Base-by-base conservation (phyloP, 192 early-diverging fungal species). In the Nowakowskiella sp. region DNA sequence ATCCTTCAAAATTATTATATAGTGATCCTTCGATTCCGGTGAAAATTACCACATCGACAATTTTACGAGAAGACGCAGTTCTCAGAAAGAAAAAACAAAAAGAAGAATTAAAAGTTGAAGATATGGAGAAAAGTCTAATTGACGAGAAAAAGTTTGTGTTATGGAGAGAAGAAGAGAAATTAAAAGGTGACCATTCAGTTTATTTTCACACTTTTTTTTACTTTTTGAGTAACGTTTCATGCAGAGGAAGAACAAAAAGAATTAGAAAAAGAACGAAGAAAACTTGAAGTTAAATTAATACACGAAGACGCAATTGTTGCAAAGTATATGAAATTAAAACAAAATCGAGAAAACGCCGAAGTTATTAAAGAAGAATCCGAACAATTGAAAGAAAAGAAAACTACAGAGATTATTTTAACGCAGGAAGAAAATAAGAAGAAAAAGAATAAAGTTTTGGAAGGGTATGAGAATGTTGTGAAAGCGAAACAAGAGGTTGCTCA, bases 301-400 rank as follows among this genome's bases (percentile, higher is more conserved):
- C 77, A 76, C 42, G 77, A 79, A 67, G 73, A 79, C 0, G 60
- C 71, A 6, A 62, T 60, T 25, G 52, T 60, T 19, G 69, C 77
- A 5, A 65, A 61, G 21, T 58, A 70, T 43, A 71, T 67, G 8
- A 60, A 66, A 27, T 23, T 67, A 3, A 56, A 58, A 28, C 62
- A 72, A 31, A 79, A 79, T 49, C 64, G 64, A 29, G 65, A 71
- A 47, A 64, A 58, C 0, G 66, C 54, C 6, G 51, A 46, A 13
- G 67, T n/a, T n/a, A n/a, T n/a, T n/a, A n/a, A n/a, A n/a, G n/a
- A n/a, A n/a, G n/a, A n/a, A n/a, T n/a, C n/a, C n/a, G n/a, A n/a
- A n/a, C n/a, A n/a, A n/a, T n/a, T n/a, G n/a, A n/a, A n/a, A n/a
- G n/a, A n/a, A n/a, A n/a, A n/a, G n/a, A n/a, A n/a, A n/a, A n/a